These are phyloP conservation scores for Aphanomyces invadans DNA, from an alignment of 352 stramenopile genomes.

Conservation along the genomic window DNA sequence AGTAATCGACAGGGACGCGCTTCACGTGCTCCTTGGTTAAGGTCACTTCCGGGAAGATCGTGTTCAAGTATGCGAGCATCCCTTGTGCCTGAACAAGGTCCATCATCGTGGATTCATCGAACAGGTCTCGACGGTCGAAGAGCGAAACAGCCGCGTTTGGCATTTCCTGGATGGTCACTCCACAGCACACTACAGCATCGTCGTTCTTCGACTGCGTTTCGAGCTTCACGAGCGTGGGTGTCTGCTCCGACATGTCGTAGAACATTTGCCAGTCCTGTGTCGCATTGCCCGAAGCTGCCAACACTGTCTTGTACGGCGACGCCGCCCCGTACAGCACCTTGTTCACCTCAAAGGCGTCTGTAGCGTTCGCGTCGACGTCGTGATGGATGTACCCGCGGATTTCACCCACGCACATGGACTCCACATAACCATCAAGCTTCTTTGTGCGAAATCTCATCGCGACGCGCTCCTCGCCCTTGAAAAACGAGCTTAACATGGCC, in stretches of 20 bases:
- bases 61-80: constrained; percentile 64
- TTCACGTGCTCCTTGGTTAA: constrained; percentile 45
- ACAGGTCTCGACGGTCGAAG: constrained; percentile 47
- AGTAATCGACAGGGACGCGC: constrained; percentile 64
- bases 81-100: constrained; percentile 46
- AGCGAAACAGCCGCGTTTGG: constrained; percentile 34
- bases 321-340: constrained; percentile 68
- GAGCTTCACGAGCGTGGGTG: constrained; percentile 75
- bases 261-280: constrained; percentile 75
- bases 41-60: constrained; percentile 59
- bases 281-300: constrained; percentile 50
- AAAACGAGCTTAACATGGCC: constrained; percentile 81
- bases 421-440: constrained; percentile 66
- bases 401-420: constrained; percentile 72
- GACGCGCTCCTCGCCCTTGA: constrained; percentile 79
- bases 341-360: constrained; percentile 21
- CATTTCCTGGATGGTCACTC: constrained; percentile 80
- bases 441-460: constrained; percentile 60
- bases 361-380: background rate
- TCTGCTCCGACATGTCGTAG: constrained; percentile 78
- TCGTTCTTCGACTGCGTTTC: constrained; percentile 33
- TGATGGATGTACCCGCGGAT: constrained; percentile 22
- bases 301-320: constrained; percentile 71
- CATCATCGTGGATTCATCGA: constrained; percentile 44
- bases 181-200: constrained; percentile 50